These are phyloP conservation scores for Sindora glabra DNA, from an alignment of 306 rosid species.

Conservation along the genomic window DNA sequence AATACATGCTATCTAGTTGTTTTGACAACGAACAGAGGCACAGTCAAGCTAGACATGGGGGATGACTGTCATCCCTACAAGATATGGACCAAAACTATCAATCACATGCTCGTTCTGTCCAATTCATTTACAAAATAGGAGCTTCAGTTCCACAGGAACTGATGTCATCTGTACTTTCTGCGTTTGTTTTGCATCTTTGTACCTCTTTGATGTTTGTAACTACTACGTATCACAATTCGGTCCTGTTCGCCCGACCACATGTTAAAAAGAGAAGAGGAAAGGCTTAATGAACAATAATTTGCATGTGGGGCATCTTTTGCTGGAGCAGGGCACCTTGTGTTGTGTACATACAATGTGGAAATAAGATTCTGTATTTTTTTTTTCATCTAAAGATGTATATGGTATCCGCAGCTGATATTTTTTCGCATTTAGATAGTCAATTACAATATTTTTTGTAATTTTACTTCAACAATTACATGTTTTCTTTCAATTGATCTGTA, in stretches of 20 bases:
- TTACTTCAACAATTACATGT: too few relatives aligned
- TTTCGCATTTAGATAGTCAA: too few relatives aligned
- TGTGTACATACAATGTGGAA: too few relatives aligned
- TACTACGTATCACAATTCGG: neutral
- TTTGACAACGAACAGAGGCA: conserved; percentile 62
- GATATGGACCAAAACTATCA: conserved; percentile 69
- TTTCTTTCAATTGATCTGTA: too few relatives aligned
- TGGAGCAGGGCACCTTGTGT: too few relatives aligned
- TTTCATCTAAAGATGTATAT: too few relatives aligned
- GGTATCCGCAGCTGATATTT: too few relatives aligned
- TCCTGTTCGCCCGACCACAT: too few relatives aligned
- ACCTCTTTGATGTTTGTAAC: conserved; percentile 12
- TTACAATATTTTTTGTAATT: too few relatives aligned
- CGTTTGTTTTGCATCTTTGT: conserved; percentile 8
- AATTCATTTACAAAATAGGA: conserved; percentile 57
- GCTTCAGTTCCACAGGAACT: conserved; percentile 25
- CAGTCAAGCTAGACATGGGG: conserved; percentile 82
- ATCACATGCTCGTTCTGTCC: conserved; percentile 64
- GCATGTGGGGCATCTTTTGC: too few relatives aligned
- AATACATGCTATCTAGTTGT: conserved; percentile 73
- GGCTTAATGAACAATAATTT: neutral
- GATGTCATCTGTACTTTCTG: neutral
- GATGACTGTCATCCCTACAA: conserved; percentile 59
- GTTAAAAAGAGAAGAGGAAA: too few relatives aligned
- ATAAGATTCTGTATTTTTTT: too few relatives aligned